phyloP scores from a whole-genome alignment of 1,284 basidiomycete genomes.

The Singerocomus inundabilis region DNA sequence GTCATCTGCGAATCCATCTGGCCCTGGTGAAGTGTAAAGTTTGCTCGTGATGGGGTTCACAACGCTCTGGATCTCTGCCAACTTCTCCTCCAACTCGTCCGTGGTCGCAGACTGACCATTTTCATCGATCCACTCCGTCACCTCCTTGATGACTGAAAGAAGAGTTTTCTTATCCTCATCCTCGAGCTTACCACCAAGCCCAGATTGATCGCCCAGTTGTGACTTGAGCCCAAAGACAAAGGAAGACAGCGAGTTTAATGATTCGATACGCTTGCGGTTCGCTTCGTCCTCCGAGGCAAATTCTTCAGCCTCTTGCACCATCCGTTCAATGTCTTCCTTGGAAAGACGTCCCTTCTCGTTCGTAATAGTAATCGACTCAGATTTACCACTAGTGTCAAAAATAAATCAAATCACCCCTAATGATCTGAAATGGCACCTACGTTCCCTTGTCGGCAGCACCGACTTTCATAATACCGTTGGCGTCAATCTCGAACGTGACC shows the following conservation, averaged over 20 bases:
- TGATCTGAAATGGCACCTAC: constrained; percentile 41
- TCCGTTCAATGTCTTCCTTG: constrained; percentile 87
- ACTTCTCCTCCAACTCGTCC: constrained; percentile 92
- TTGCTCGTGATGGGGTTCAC: constrained; percentile 80
- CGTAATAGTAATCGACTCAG: constrained; percentile 85
- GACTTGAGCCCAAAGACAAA: constrained; percentile 84
- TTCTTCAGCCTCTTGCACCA: constrained; percentile 91
- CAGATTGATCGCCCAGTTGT: constrained; percentile 84
- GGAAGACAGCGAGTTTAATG: constrained; percentile 75
- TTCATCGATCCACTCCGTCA: constrained; percentile 88
- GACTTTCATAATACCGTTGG: constrained; percentile 91
- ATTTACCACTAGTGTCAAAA: constrained; percentile 64
- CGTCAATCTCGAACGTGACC: constrained; percentile 93
- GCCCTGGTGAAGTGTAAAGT: constrained; percentile 58
- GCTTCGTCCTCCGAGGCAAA: constrained; percentile 85
- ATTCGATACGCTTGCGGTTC: constrained; percentile 86
- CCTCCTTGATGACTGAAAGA: constrained; percentile 81
- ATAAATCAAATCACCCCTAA: constrained; percentile 4
- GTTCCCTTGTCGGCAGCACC: constrained; percentile 90
- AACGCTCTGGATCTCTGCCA: constrained; percentile 70
- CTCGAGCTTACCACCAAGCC: constrained; percentile 86
- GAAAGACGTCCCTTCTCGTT: constrained; percentile 85
- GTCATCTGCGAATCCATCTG: constrained; percentile 45
- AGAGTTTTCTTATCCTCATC: constrained; percentile 90
- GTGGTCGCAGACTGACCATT: constrained; percentile 74